Conservation (phyloP, 208 protist genomes). For the Endotrypanum monterogeii region DNA sequence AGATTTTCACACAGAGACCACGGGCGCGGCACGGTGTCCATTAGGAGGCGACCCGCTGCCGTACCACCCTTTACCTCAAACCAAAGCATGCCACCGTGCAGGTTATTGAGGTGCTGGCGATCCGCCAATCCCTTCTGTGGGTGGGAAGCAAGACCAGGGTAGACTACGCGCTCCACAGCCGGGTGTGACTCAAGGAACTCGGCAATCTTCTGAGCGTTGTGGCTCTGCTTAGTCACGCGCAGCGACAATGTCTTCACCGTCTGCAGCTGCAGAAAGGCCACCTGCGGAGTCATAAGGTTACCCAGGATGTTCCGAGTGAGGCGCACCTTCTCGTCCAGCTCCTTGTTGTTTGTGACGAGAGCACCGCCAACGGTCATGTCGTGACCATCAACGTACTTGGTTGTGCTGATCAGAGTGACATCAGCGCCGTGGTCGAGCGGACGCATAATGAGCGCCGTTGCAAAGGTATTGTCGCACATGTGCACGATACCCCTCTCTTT, state of each 20-base stretch:
- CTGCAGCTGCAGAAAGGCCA: constrained; percentile 95
- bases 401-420: constrained; percentile 95
- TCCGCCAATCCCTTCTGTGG: constrained; percentile 95
- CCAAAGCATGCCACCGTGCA: constrained; percentile 92
- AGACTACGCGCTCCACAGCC: constrained; percentile 88
- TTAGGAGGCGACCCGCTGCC: constrained; percentile 66
- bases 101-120: constrained; percentile 83
- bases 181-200: constrained; percentile 83
- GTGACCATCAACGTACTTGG: constrained; percentile 98
- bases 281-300: constrained; percentile 93
- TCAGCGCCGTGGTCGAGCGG: constrained; percentile 96
- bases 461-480: constrained; percentile 97
- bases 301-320: constrained; percentile 95
- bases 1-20: constrained; percentile 94
- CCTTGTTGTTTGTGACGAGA: constrained; percentile 72
- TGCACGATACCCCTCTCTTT: constrained; percentile 81
- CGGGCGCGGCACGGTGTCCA: constrained; percentile 82
- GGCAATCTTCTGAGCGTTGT: constrained; percentile 92
- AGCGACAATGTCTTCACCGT: constrained; percentile 95
- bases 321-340: constrained; percentile 82
- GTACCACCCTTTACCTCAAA: constrained; percentile 91
- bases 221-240: constrained; percentile 90
- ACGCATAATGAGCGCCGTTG: constrained; percentile 95
- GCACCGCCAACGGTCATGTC: constrained; percentile 95
- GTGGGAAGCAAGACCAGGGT: constrained; percentile 93